phyloP scores from a whole-genome alignment of 768 basidiomycete species.

The Lentinula edodes region DNA sequence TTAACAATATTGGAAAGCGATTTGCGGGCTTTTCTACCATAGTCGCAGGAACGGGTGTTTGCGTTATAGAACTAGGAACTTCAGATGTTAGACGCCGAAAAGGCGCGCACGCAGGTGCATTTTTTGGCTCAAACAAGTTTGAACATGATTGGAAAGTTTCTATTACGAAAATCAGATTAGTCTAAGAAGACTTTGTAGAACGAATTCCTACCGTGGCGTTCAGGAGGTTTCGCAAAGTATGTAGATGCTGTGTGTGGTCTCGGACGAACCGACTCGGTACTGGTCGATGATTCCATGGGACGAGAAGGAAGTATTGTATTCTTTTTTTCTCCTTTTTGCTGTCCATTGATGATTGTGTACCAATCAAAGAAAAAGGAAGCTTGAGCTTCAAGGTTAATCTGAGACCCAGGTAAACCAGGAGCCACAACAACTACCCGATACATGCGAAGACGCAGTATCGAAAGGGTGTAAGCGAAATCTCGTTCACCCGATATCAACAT shows the following conservation, averaged over 20 bases:
- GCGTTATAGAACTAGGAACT: neutral
- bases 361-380: conserved; percentile 51
- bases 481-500: conserved; percentile 63
- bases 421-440: conserved; percentile 49
- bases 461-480: conserved; percentile 59
- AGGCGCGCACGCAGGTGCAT: too few species aligned
- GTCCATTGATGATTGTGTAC: conserved; percentile 31
- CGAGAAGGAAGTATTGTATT: neutral
- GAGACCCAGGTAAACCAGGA: conserved; percentile 24
- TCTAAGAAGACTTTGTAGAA: neutral
- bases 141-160: too few species aligned
- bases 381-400: conserved; percentile 45
- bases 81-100: too few species aligned
- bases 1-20: neutral
- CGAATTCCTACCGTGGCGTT: neutral
- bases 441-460: conserved; percentile 46
- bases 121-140: too few species aligned
- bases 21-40: too few species aligned
- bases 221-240: neutral
- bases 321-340: conserved; percentile 10
- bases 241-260: neutral
- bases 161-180: too few species aligned
- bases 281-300: neutral
- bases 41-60: neutral
- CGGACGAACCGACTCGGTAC: neutral